phyloP scores from a whole-genome alignment of 1,284 basidiomycete genomes.

The Malassezia psittaci region DNA sequence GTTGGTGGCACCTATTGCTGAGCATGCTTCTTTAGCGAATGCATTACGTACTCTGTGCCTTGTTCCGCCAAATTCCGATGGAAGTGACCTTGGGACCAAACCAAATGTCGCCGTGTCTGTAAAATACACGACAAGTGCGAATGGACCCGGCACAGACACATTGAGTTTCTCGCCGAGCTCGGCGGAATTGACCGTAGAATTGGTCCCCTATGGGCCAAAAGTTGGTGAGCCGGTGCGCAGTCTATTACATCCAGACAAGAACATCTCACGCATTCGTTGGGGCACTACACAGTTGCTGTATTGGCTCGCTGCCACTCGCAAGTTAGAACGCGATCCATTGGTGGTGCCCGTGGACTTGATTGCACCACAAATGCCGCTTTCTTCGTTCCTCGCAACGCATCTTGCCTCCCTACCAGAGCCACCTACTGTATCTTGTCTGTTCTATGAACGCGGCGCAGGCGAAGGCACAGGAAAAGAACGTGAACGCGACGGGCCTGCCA shows the following conservation, averaged over 20 bases:
- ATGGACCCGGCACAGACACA: slow-evolving; percentile 2
- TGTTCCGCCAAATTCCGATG: slow-evolving; percentile 22
- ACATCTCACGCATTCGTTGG: slow-evolving; percentile 11
- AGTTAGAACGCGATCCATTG: slow-evolving; percentile 39
- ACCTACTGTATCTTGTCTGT: slow-evolving; percentile 29
- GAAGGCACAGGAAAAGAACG: slow-evolving; percentile 41
- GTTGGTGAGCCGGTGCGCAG: slow-evolving; percentile 15
- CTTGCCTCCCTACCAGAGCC: slow-evolving; percentile 21
- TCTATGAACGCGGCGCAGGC: slow-evolving; percentile 40
- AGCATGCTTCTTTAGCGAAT: slow-evolving; percentile 29
- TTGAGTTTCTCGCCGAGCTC: slow-evolving; percentile 8
- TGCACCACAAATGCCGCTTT: slow-evolving; percentile 32
- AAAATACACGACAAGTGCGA: slow-evolving; percentile 2
- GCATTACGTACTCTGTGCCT: slow-evolving; percentile 38
- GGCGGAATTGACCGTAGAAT: slow-evolving; percentile 30
- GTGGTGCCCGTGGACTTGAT: slow-evolving; percentile 44
- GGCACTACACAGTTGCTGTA: slow-evolving; percentile 42
- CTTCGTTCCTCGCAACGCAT: slow-evolving; percentile 29
- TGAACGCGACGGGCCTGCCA: slow-evolving; percentile 41
- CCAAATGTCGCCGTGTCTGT: slow-evolving; percentile 29
- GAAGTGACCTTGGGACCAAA: slow-evolving; percentile 20
- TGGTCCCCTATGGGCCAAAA: slow-evolving; percentile 37
- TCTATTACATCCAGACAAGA: slow-evolving; percentile 4
- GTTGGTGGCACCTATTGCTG: slow-evolving; percentile 37
- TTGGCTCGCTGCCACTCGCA: slow-evolving; percentile 42